phyloP scores from a whole-genome alignment of 2,329 filamentous ascomycete genomes.

The Ceratocystis smalleyi region DNA sequence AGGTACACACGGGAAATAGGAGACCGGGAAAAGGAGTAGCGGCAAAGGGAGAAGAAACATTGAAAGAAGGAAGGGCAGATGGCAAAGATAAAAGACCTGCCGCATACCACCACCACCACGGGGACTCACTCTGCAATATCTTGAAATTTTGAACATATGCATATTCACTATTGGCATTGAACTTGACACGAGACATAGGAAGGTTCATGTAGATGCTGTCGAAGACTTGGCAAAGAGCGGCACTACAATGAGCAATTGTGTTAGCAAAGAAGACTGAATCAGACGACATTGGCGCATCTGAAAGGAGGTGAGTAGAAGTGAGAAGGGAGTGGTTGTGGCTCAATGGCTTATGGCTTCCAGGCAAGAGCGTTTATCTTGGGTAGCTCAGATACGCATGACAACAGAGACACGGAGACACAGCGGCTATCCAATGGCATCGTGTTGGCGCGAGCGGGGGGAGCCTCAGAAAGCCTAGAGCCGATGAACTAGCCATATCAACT shows the following conservation, averaged over 20 bases:
- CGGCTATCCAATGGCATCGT: not conserved
- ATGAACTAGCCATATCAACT: not conserved
- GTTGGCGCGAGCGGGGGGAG: not conserved
- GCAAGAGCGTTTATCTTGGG: not conserved
- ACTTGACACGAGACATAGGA: conserved; percentile 91
- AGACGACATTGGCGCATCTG: not conserved
- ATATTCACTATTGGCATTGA: conserved; percentile 95
- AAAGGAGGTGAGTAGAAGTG: not conserved
- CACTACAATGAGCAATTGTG: conserved; percentile 39
- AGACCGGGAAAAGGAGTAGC: not conserved
- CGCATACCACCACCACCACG: not conserved
- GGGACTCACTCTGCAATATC: conserved; percentile 69
- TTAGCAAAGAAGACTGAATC: not conserved
- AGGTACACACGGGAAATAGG: not conserved
- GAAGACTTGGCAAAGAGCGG: conserved; percentile 91
- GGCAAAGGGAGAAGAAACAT: not conserved
- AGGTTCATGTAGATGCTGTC: conserved; percentile 96
- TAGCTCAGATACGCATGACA: not conserved
- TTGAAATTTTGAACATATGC: conserved; percentile 98
- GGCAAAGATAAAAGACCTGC: conserved; percentile 2
- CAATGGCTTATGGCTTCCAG: not conserved
- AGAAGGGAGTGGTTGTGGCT: not conserved
- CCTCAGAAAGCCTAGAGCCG: not conserved
- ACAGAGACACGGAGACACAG: not conserved
- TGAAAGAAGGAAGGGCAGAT: not conserved